Conservation (phyloP, 495 filamentous ascomycete species). For the Aspergillus cavernicola region DNA sequence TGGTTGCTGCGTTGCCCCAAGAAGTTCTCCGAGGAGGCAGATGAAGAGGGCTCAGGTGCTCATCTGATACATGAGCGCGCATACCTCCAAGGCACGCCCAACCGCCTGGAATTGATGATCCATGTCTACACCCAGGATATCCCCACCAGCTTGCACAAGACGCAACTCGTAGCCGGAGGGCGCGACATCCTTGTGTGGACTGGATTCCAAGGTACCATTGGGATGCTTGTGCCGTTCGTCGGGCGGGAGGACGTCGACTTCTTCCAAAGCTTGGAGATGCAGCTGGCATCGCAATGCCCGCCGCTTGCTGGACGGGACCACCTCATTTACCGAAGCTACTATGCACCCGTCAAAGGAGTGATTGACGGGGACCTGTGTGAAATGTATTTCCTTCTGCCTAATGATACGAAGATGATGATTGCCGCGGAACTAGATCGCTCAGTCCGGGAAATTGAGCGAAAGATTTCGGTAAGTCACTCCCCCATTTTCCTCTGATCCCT, state of each 20-base stretch:
- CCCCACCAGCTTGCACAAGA: slow-evolving; percentile 84
- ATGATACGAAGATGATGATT: slow-evolving; percentile 90
- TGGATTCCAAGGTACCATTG: slow-evolving; percentile 89
- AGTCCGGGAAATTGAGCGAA: slow-evolving; percentile 87
- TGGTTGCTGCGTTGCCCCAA: slow-evolving; percentile 87
- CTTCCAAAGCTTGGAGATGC: slow-evolving; percentile 88
- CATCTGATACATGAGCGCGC: slow-evolving; percentile 82
- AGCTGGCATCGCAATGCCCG: slow-evolving; percentile 77
- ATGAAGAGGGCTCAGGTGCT: slow-evolving; percentile 87
- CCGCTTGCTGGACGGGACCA: slow-evolving; percentile 90
- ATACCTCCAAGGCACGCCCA: slow-evolving; percentile 85
- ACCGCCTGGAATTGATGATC: slow-evolving; percentile 75
- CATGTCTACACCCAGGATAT: slow-evolving; percentile 93
- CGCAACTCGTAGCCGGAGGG: slow-evolving; percentile 84
- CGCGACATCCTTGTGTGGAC: slow-evolving; percentile 90
- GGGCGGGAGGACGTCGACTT: slow-evolving; percentile 93
- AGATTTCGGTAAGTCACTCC: slow-evolving; percentile 72
- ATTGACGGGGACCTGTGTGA: slow-evolving; percentile 99
- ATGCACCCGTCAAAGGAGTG: slow-evolving; percentile 93
- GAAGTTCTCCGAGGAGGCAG: slow-evolving; percentile 80
- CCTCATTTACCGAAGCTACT: slow-evolving; percentile 90
- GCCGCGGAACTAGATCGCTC: slow-evolving; percentile 87
- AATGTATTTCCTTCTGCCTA: slow-evolving; percentile 73
- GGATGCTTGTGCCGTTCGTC: slow-evolving; percentile 85
- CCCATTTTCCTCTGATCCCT: neutral